These are phyloP conservation scores for Aspergillus ochraceus DNA, from an alignment of 2,329 filamentous ascomycete genomes.

Conservation along the genomic window DNA sequence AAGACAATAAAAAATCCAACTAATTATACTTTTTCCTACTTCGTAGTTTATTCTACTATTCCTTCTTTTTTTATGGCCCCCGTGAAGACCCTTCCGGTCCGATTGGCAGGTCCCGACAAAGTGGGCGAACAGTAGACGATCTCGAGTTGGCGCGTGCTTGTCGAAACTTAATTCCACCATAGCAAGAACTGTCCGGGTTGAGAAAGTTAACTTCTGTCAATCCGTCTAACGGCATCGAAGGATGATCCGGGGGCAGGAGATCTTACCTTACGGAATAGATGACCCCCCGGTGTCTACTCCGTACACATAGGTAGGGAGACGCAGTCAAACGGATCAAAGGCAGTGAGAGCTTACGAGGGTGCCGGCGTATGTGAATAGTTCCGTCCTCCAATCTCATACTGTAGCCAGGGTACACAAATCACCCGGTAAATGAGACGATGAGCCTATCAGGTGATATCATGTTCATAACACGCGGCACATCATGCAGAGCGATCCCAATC, in stretches of 20 bases:
- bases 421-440: neutral
- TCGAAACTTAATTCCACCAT: constrained; percentile 32
- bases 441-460: neutral
- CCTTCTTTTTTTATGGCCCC: neutral
- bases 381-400: neutral
- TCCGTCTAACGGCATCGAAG: neutral
- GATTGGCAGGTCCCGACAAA: constrained; percentile 26
- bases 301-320: neutral
- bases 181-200: neutral
- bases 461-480: neutral
- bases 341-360: too few species aligned
- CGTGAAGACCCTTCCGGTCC: constrained; percentile 1
- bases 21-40: too few species aligned
- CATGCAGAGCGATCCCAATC: neutral
- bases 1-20: too few species aligned
- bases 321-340: neutral
- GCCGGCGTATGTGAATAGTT: neutral
- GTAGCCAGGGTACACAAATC: neutral
- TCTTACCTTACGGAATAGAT: too few species aligned
- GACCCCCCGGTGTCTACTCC: neutral
- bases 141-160: constrained; percentile 32
- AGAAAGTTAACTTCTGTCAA: neutral
- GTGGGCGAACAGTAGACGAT: constrained; percentile 31
- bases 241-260: neutral
- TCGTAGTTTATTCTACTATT: neutral